These are phyloP conservation scores for Elongisporangium anandrum DNA, from an alignment of 352 stramenopile genomes.

Conservation along the genomic window DNA sequence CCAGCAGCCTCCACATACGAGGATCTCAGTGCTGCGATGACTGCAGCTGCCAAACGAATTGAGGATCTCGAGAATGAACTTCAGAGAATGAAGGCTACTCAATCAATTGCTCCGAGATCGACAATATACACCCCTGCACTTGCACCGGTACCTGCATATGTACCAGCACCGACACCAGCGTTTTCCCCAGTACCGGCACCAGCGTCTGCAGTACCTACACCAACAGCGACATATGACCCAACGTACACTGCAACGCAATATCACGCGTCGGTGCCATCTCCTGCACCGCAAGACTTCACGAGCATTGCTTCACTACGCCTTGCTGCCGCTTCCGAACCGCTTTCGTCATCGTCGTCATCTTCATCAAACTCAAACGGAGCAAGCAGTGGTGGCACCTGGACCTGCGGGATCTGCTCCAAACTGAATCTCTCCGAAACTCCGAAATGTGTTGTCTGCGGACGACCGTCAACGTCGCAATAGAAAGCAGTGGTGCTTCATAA, in stretches of 20 bases:
- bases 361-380: not conserved
- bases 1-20: constrained; percentile 17
- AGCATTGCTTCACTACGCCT: not conserved
- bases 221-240: not conserved
- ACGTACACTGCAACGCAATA: not conserved
- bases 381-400: constrained; percentile 24
- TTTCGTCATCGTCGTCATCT: not conserved
- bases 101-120: not conserved
- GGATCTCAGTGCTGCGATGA: constrained; percentile 59
- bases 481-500: not conserved
- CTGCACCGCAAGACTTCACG: not conserved
- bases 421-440: constrained; percentile 33
- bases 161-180: constrained; percentile 6
- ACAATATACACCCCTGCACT: constrained; percentile 8
- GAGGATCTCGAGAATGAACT: constrained; percentile 54
- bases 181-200: not conserved
- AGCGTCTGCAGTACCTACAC: not conserved
- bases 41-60: constrained; percentile 42
- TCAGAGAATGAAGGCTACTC: constrained; percentile 10
- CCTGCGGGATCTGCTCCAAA: constrained; percentile 74
- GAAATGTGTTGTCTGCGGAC: constrained; percentile 74
- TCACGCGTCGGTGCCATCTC: not conserved
- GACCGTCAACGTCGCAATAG: constrained; percentile 24
- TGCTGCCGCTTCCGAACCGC: not conserved
- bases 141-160: constrained; percentile 7